A percentile compares a stretch with the other conserved stretches of the same genome.
Conservation (phyloP, 805 yeast species). For the Priceomyces haplophilus region DNA sequence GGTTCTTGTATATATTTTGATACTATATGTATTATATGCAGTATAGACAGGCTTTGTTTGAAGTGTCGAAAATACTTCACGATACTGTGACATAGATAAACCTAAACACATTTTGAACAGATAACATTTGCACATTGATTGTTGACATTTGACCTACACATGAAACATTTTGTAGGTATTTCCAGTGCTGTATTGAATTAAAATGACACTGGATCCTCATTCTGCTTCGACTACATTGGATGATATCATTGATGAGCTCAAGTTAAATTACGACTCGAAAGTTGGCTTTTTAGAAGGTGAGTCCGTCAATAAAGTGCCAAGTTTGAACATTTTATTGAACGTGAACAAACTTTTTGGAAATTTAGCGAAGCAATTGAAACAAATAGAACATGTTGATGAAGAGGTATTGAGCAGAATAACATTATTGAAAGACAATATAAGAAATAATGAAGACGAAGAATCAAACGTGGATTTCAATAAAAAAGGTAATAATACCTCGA, state of each 20-base stretch:
- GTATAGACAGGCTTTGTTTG: too few species aligned
- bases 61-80: too few species aligned
- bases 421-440: conserved; percentile 5
- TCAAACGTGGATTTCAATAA: background rate
- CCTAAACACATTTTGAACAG: too few species aligned
- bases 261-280: conserved; percentile 54
- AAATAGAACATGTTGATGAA: conserved; percentile 30
- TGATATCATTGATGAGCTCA: conserved; percentile 50
- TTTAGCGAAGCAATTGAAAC: conserved; percentile 37
- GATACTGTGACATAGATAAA: too few species aligned
- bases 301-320: conserved; percentile 38
- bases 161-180: too few species aligned
- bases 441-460: conserved; percentile 9
- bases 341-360: conserved; percentile 42
- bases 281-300: conserved; percentile 64
- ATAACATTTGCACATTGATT: too few species aligned
- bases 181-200: background rate
- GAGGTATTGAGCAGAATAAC: conserved; percentile 20
- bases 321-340: conserved; percentile 43
- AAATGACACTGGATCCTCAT: conserved; percentile 4
- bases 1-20: too few species aligned
- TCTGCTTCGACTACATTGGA: conserved; percentile 45
- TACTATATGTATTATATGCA: too few species aligned
- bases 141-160: too few species aligned
- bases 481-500: background rate